Evolutionary conservation across 164 flowering plant genomes (phyloP), one percentile per base, ranked within the genome.

Genomic region (Stephania japonica): DNA sequence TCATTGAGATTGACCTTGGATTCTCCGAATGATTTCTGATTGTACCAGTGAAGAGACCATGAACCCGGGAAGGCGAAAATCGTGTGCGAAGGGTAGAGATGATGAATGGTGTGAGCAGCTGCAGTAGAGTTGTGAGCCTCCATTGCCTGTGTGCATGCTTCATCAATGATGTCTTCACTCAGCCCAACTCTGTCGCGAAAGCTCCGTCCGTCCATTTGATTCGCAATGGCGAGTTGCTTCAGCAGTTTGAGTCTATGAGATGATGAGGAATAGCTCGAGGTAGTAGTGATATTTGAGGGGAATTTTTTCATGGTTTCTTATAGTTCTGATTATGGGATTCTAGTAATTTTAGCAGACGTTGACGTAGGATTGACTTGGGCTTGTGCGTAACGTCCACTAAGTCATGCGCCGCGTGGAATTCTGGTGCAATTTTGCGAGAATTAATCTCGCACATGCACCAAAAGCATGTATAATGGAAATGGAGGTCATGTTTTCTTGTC

Each of bases 11-110:
- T 72, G 62, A 87, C 83, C 68, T 75, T 75, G 0, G 80, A 75
- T 18, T 75, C 81, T 42, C 89, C 89, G 49, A 84, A 87, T 5
- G 90, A 76, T 5, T 42, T 68, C 0, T 49, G n/a, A 18, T 71
- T n/a, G 42, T 65, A 86, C 91, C 91, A 89, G 42, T 86, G 84
- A 7, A 76, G 74, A 2, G 78, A 73, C 89, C 88, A 88, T 25
- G 83, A 73, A 7, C 89, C 88, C 0, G 89, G 72, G 61, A 92
- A 90, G 75, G 83, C 81, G 47, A 87, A 81, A 42, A 90, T 18
- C 67, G 70, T 77, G 5, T 78, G 79, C 0, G 80, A 64, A 3
- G 84, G 70, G 26, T 44, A 27, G 5, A 66, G 41, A 18, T 70
- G 6, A 64, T 77, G 84, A 0, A 71, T 78, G 72, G 78, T 73